Evolutionary conservation across 106 monocot genomes (phyloP), one percentile per base, ranked within the genome.

Genomic region (Dioscorea dumetorum): DNA sequence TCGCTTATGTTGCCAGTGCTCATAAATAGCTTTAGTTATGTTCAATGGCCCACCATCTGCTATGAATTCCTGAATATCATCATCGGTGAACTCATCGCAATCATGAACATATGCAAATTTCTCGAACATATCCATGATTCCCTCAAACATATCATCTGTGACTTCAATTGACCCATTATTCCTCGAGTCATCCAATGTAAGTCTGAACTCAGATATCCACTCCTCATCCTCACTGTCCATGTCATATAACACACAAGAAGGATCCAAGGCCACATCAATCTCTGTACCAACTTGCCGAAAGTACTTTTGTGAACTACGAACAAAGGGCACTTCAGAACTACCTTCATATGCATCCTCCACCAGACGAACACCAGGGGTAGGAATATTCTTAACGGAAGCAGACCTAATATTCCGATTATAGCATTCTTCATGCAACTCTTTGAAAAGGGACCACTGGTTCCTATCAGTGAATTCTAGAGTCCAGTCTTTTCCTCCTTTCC

Each of bases 401-500:
- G 91, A 81, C 73, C 89, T 77, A 33, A 89, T 60, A 35, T 92
- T 97, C 17, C 74, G 68, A 73, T 87, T 91, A 61, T 76, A 87
- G 57, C 95, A 97, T 48, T 91, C 81, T 70, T 91, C 86, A 78
- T 97, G 82, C 72, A 97, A 74, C 72, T 86, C 85, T 71, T 97
- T 97, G 72, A 97, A 97, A 72, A 91, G 35, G 57, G 70, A 74
- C 95, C 95, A 97, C n/a, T 97, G 91, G 22, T 63, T 80, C 54
- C 95, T 62, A 63, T 97, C 91, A 60, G 74, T 66, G 61, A 97
- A 97, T 77, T 97, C 95, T 57, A 97, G 71, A 32, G 78, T 81
- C 95, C 95, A 97, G 35, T 91, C 88, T 58, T 83, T 88, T 62
- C 88, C 95, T 59, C 88, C 95, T 78, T 87, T 91, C 95, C 95